A percentile compares a stretch with the other conserved stretches of the same genome.
Conservation (phyloP, 129 eudicot genomes). For the Solidago caesia region DNA sequence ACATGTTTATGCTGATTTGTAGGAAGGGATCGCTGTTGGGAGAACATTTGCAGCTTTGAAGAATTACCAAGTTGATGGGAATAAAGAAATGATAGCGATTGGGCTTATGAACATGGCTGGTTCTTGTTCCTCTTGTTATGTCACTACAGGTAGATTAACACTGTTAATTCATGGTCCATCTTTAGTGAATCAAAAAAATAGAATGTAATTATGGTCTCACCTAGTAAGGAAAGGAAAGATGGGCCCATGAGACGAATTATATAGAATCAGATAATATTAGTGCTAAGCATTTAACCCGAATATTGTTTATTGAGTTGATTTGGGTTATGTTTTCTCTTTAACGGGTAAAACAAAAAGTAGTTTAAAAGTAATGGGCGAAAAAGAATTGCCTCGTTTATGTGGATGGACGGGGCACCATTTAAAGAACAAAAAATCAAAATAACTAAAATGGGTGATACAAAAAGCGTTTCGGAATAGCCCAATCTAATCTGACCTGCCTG, state of each 20-base stretch:
- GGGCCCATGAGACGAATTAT: background rate
- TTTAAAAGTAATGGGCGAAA: no score
- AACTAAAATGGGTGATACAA: no score
- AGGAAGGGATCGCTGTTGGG: slow-evolving; percentile 97
- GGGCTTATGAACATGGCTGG: slow-evolving; percentile 93
- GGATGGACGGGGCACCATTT: no score
- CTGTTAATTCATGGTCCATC: background rate
- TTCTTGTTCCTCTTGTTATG: slow-evolving; percentile 82
- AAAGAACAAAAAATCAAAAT: no score
- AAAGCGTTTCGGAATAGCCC: no score
- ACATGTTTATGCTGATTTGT: slow-evolving; percentile 4
- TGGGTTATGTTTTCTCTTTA: no score
- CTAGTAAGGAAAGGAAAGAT: no score
- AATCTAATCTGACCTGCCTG: no score
- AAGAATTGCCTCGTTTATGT: no score
- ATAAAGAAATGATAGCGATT: slow-evolving; percentile 93
- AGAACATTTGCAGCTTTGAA: slow-evolving; percentile 73
- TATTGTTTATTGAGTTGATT: no score
- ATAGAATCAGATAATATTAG: background rate
- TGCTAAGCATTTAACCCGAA: background rate
- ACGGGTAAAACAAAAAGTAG: no score
- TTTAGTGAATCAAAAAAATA: background rate
- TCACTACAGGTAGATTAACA: slow-evolving; percentile 62
- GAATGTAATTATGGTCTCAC: background rate
- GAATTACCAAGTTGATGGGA: slow-evolving; percentile 92